Conservation (phyloP, 2,329 filamentous ascomycete species). For the Trichoderma koningii region DNA sequence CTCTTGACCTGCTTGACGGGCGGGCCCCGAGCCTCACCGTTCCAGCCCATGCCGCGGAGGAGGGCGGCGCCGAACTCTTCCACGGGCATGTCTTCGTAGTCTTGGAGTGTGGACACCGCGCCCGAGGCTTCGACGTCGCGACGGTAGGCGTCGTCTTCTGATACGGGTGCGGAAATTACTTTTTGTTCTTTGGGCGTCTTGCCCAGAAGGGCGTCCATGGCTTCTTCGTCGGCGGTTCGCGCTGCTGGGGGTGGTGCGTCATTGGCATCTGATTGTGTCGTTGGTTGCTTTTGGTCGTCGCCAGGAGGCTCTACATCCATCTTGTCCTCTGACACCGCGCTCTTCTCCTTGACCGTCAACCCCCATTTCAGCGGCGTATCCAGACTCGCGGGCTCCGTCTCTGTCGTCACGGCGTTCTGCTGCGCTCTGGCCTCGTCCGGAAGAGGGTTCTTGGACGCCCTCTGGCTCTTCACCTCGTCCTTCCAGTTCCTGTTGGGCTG, state of each 20-base stretch:
- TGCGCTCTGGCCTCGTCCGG: constrained; percentile 57
- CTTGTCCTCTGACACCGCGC: constrained; percentile 58
- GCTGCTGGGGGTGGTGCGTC: constrained; percentile 20
- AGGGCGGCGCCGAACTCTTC: constrained; percentile 93
- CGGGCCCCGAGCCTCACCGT: constrained; percentile 61
- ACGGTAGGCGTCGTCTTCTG: constrained; percentile 69
- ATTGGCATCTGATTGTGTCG: constrained; percentile 11
- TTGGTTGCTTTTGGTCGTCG: constrained; percentile 5
- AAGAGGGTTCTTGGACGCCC: constrained; percentile 57
- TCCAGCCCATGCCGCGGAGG: constrained; percentile 94
- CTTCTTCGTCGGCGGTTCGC: constrained; percentile 51
- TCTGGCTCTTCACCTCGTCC: constrained; percentile 52
- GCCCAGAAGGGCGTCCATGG: constrained; percentile 67
- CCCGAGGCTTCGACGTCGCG: constrained; percentile 72
- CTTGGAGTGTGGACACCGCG: constrained; percentile 73
- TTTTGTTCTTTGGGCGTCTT: constrained; percentile 49
- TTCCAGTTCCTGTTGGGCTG: constrained; percentile 65
- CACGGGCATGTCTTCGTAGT: constrained; percentile 86
- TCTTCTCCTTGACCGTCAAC: constrained; percentile 49
- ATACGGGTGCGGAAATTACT: constrained; percentile 47
- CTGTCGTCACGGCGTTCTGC: constrained; percentile 39
- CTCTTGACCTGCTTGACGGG: constrained; percentile 65
- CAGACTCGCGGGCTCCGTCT: constrained; percentile 47
- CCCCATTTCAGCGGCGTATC: constrained; percentile 60
- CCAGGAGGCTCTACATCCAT: constrained; percentile 18